Evolutionary conservation across 352 stramenopile genomes (phyloP).

Genomic region (Aphanomyces stellatus): DNA sequence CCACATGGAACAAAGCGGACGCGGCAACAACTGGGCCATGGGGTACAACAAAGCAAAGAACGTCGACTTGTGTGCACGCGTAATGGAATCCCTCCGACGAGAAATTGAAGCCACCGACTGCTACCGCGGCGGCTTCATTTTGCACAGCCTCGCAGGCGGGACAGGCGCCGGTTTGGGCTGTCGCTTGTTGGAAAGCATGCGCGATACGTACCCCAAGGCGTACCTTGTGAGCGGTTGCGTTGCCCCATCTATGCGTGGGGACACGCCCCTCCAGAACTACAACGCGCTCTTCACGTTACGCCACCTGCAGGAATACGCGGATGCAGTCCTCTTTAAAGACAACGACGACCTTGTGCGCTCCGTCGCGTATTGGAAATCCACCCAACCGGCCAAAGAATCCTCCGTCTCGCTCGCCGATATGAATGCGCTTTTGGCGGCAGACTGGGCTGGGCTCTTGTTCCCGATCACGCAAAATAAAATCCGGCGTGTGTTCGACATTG

Average conservation of each 20-base stretch:
- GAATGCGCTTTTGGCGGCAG: slow-evolving; percentile 42
- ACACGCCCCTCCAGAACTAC: slow-evolving; percentile 82
- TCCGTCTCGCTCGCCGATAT: slow-evolving; percentile 47
- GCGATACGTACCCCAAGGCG: slow-evolving; percentile 61
- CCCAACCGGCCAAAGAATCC: neutral
- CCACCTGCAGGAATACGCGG: slow-evolving; percentile 56
- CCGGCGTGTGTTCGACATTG: slow-evolving; percentile 37
- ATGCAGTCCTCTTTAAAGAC: slow-evolving; percentile 77
- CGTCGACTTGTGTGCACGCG: slow-evolving; percentile 45
- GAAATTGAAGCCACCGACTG: slow-evolving; percentile 62
- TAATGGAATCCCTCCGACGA: slow-evolving; percentile 63
- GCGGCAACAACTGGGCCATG: slow-evolving; percentile 87
- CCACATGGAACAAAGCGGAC: slow-evolving; percentile 57
- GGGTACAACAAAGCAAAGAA: slow-evolving; percentile 47
- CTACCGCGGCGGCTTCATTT: slow-evolving; percentile 65
- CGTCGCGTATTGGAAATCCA: slow-evolving; percentile 47
- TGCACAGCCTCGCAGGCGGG: slow-evolving; percentile 74
- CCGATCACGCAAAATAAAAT: slow-evolving; percentile 19
- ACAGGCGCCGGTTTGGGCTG: slow-evolving; percentile 77
- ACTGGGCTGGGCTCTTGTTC: slow-evolving; percentile 56
- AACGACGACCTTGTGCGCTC: slow-evolving; percentile 73
- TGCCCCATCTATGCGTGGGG: slow-evolving; percentile 49
- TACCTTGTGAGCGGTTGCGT: slow-evolving; percentile 63
- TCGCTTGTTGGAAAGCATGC: slow-evolving; percentile 67
- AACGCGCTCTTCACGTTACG: slow-evolving; percentile 67